Evolutionary conservation across 768 basidiomycete species (phyloP).

Genomic region (Pleurotus djamor): DNA sequence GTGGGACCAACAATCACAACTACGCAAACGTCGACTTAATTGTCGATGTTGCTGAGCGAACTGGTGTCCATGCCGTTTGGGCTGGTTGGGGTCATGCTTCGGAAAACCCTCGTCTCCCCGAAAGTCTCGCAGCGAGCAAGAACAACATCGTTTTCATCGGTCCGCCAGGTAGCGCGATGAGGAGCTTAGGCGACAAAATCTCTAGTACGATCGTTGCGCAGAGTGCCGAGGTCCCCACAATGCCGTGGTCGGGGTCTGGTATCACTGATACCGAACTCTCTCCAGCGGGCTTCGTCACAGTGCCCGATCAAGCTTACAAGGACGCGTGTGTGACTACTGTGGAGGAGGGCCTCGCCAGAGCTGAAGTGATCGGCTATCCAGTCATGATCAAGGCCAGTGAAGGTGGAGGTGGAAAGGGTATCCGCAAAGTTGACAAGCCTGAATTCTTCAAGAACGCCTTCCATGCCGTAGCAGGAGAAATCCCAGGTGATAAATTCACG

Average conservation of each 20-base stretch:
- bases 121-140: slow-evolving; percentile 87
- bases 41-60: slow-evolving; percentile 95
- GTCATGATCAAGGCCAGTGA: slow-evolving; percentile 99
- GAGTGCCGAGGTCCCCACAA: slow-evolving; percentile 93
- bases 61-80: slow-evolving; percentile 99
- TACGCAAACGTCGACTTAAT: slow-evolving; percentile 99
- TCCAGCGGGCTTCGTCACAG: slow-evolving; percentile 86
- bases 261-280: slow-evolving; percentile 86
- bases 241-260: slow-evolving; percentile 98
- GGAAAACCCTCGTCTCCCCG: slow-evolving; percentile 95
- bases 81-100: slow-evolving; percentile 99
- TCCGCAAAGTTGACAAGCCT: slow-evolving; percentile 86
- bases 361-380: slow-evolving; percentile 91
- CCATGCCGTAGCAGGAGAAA: slow-evolving; percentile 92
- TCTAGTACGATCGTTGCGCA: slow-evolving; percentile 99
- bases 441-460: slow-evolving; percentile 94
- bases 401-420: slow-evolving; percentile 99
- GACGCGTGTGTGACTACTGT: slow-evolving; percentile 87
- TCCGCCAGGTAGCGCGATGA: slow-evolving; percentile 98
- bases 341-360: slow-evolving; percentile 81
- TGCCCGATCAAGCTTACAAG: slow-evolving; percentile 87
- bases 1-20: slow-evolving; percentile 98
- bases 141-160: slow-evolving; percentile 99
- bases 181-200: slow-evolving; percentile 98
- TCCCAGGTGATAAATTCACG: slow-evolving; percentile 68